These are phyloP conservation scores for Ustilago shanxiensis DNA, from an alignment of 1,284 basidiomycete genomes.

Conservation along the genomic window DNA sequence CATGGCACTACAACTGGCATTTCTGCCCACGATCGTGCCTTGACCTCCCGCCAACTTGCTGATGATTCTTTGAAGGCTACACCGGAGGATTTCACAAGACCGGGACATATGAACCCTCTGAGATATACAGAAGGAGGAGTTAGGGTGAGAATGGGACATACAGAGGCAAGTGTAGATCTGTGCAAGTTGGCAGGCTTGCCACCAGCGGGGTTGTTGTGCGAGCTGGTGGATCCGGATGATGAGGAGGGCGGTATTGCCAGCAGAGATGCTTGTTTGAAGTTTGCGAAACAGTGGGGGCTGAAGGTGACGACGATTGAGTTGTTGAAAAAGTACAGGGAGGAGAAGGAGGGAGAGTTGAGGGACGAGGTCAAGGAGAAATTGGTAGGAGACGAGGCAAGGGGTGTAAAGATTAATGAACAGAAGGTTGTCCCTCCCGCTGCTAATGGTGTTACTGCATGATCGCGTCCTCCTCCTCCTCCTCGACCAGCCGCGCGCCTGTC, in stretches of 20 bases:
- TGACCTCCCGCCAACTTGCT: conserved; percentile 86
- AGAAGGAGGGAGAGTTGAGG: conserved; percentile 47
- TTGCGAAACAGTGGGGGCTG: conserved; percentile 90
- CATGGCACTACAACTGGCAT: conserved; percentile 96
- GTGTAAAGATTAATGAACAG: conserved; percentile 45
- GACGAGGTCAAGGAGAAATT: conserved; percentile 16
- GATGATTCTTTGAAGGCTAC: conserved; percentile 32
- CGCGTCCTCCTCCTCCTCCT: not conserved
- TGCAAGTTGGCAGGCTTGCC: conserved; percentile 83
- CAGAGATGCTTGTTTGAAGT: conserved; percentile 90
- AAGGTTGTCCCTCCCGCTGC: conserved; percentile 43
- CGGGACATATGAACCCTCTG: conserved; percentile 94
- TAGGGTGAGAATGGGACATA: conserved; percentile 88
- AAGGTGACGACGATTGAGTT: conserved; percentile 93
- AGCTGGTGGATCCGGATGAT: conserved; percentile 90
- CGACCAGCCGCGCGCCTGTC: too few relatives aligned
- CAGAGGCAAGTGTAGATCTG: conserved; percentile 90
- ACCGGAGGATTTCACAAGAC: conserved; percentile 84
- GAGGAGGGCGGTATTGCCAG: conserved; percentile 92
- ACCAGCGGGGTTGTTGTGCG: conserved; percentile 88
- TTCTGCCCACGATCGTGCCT: conserved; percentile 91
- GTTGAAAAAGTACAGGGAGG: conserved; percentile 71
- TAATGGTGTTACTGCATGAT: not conserved
- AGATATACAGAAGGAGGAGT: conserved; percentile 88
- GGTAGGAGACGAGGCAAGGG: conserved; percentile 28